Base-by-base conservation (phyloP, 192 early-diverging fungal genomes). In the Fimicolochytrium jonesii region DNA sequence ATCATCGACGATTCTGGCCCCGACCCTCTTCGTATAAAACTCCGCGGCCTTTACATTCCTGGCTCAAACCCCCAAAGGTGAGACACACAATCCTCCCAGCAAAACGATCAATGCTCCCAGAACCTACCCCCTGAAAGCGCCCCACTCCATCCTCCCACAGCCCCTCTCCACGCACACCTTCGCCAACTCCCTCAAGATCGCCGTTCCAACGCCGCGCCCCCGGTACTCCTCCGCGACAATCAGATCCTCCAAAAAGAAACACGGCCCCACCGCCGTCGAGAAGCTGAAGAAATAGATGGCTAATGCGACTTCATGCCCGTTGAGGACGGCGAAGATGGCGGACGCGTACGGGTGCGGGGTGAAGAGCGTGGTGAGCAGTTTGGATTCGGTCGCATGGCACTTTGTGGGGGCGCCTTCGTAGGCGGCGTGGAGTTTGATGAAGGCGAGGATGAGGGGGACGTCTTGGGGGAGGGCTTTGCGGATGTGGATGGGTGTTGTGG, bases 271-370 rank as follows among this genome's bases (percentile, higher is more conserved):
- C 31, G 23, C 54, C 46, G 30, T n/a, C n/a, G n/a, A n/a, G 60
- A 86, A 94, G 74, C 90, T 94, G 68, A 80, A 78, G 61, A 92
- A 94, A 58, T 83, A 94, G 41, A 94, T 74, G 3, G 90, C 88
- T 59, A 94, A 79, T 1, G 88, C 92, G 0, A 82, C 87, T 18
- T 85, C 57, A 13, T 68, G 5, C 29, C 51, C 64, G 23, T 66
- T 53, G 54, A 76, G 71, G 56, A 61, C 74, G 7, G 87, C 88
- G 67, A 91, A 65, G 29, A 91, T 61, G 28, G 85, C 87, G 18
- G 88, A 68, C 7, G 87, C 87, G 59, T 82, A 87, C 17, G 77
- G 83, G 0, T 62, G 76, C 0, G 71, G 58, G 18, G 80, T 83
- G 53, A 90, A 90, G 25, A 91, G 70, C 28, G 82, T 86, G 28